A percentile compares a stretch with the other conserved stretches of the same genome.
Evolutionary conservation across 1,139 yeast species (phyloP).

Genomic region (Diutina ranongensis): DNA sequence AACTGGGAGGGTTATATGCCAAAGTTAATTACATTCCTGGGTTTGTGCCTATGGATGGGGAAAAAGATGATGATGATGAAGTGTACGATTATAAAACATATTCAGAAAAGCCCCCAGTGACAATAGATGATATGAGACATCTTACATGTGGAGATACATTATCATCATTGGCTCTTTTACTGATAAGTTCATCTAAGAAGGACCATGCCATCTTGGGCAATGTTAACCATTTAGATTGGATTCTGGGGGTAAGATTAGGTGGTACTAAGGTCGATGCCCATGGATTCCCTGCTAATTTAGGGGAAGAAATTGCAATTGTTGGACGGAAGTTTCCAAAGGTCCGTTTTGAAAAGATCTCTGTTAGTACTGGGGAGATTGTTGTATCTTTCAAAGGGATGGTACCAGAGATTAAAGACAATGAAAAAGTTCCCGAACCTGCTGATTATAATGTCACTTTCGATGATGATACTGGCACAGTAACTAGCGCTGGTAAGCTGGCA

Average conservation of each 20-base stretch:
- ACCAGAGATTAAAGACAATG: conserved; percentile 14
- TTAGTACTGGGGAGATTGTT: conserved; percentile 70
- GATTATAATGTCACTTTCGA: conserved; percentile 6
- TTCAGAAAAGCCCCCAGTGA: conserved; percentile 28
- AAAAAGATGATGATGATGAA: background rate
- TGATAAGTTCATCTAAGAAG: conserved; percentile 22
- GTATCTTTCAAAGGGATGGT: conserved; percentile 76
- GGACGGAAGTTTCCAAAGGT: conserved; percentile 88
- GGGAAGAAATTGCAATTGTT: conserved; percentile 83
- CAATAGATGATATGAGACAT: conserved; percentile 22
- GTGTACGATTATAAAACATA: conserved; percentile 22
- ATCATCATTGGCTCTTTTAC: conserved; percentile 24
- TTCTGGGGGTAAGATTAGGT: conserved; percentile 82
- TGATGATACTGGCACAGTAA: conserved; percentile 6
- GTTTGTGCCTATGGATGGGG: background rate
- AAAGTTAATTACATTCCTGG: conserved; percentile 26
- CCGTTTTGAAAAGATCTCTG: conserved; percentile 76
- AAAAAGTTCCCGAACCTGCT: conserved; percentile 2
- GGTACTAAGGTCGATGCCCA: conserved; percentile 22
- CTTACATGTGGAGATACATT: conserved; percentile 25
- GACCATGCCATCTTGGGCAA: conserved; percentile 20
- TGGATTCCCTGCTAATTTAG: conserved; percentile 57
- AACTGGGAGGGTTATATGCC: conserved; percentile 31
- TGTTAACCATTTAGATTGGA: conserved; percentile 76
- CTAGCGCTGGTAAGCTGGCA: background rate